Percentiles rank a stretch among this genome's conserved stretches.
Conservation (phyloP, 768 basidiomycete species). For the Agaricus sinodeliciosus region DNA sequence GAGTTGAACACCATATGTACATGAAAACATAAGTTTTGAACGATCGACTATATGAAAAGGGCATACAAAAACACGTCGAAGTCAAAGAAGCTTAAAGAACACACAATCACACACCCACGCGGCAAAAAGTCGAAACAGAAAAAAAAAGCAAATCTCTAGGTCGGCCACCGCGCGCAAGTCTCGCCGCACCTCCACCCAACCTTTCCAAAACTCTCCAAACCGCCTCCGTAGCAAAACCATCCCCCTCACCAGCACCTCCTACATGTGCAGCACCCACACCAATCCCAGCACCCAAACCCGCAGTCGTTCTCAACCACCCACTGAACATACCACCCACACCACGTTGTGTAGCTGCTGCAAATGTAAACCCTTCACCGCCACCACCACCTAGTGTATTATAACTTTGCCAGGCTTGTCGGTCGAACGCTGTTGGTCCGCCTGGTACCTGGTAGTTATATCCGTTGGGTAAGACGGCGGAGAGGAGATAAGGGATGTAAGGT, state of each 20-base stretch:
- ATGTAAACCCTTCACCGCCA: slow-evolving; percentile 4
- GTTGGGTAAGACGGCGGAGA: slow-evolving; percentile 38
- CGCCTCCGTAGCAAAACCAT: slow-evolving; percentile 40
- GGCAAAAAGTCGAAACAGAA: too few relatives aligned
- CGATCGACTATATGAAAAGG: too few relatives aligned
- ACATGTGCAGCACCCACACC: slow-evolving; percentile 29
- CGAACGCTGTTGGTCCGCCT: slow-evolving; percentile 67
- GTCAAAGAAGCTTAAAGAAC: too few relatives aligned
- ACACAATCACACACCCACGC: too few relatives aligned
- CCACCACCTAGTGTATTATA: slow-evolving; percentile 72
- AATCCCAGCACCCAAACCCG: slow-evolving; percentile 16
- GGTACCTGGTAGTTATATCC: slow-evolving; percentile 21
- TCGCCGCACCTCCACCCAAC: slow-evolving; percentile 68
- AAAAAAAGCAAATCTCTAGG: slow-evolving; percentile 15
- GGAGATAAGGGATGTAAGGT: slow-evolving; percentile 40
- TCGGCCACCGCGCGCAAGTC: slow-evolving; percentile 74
- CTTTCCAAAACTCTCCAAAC: slow-evolving; percentile 69
- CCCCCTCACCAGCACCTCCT: slow-evolving; percentile 52
- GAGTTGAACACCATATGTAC: too few relatives aligned
- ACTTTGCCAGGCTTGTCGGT: slow-evolving; percentile 72
- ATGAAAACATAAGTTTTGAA: too few relatives aligned
- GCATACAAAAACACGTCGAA: too few relatives aligned
- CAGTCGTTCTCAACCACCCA: slow-evolving; percentile 1
- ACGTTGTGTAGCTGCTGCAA: slow-evolving; percentile 10
- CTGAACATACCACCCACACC: slow-evolving; percentile 11